Evolutionary conservation across 768 basidiomycete species (phyloP).

Genomic region (Hygrocybe punicea): DNA sequence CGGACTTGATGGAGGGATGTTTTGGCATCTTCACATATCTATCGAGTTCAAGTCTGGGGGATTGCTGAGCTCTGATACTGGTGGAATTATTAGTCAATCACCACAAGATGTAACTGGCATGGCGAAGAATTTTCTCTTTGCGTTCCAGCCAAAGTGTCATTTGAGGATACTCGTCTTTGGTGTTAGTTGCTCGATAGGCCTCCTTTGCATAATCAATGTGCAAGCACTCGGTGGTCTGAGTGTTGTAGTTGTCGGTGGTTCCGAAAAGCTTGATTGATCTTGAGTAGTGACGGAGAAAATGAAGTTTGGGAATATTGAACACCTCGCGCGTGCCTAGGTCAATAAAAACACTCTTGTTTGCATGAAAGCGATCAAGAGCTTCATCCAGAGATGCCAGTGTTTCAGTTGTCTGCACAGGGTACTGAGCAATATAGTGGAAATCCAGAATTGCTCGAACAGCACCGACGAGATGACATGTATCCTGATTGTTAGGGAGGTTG

Average conservation of each 20-base stretch:
- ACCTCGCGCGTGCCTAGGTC: conserved; percentile 7
- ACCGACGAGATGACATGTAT: conserved; percentile 8
- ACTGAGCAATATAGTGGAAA: conserved; percentile 32
- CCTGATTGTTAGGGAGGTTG: conserved; percentile 3
- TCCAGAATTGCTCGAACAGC: conserved; percentile 30
- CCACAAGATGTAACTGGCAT: conserved; percentile 29
- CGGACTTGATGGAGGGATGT: conserved; percentile 23
- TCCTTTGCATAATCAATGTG: conserved; percentile 29
- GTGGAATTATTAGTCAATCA: not conserved
- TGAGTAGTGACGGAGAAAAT: conserved; percentile 4
- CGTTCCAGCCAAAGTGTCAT: conserved; percentile 41
- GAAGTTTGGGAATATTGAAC: conserved; percentile 10
- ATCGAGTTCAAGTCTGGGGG: not conserved
- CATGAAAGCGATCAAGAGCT: conserved; percentile 26
- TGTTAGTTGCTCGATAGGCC: conserved; percentile 22
- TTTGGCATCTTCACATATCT: conserved; percentile 6
- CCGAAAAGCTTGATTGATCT: conserved; percentile 7
- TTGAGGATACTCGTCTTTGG: conserved; percentile 30
- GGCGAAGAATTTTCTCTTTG: conserved; percentile 31
- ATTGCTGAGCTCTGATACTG: not conserved
- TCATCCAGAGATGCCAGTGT: conserved; percentile 24
- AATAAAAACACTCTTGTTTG: conserved; percentile 28
- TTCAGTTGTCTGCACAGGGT: conserved; percentile 21
- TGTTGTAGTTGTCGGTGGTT: conserved; percentile 16
- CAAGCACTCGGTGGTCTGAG: conserved; percentile 8